phyloP scores from a whole-genome alignment of 2,329 filamentous ascomycete species.

The Curvularia sp. region DNA sequence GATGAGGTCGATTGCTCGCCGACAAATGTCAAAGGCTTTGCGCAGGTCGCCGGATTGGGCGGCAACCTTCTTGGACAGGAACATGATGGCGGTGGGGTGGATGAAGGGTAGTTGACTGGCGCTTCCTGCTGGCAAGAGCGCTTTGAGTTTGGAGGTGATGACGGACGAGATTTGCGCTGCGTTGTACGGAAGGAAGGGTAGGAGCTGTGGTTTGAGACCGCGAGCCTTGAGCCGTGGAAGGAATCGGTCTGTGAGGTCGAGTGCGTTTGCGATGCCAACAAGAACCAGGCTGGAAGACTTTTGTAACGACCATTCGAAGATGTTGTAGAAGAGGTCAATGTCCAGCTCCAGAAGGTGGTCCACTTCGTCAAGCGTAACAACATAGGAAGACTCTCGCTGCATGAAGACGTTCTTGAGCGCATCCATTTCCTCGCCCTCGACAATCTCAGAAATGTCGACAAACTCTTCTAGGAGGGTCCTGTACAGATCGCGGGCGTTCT shows the following conservation, averaged over 20 bases:
- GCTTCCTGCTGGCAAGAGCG: conserved; percentile 66
- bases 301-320: conserved; percentile 97
- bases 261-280: conserved; percentile 92
- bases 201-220: conserved; percentile 85
- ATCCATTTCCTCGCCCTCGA: conserved; percentile 71
- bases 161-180: conserved; percentile 86
- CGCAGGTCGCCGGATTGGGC: conserved; percentile 93
- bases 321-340: conserved; percentile 83
- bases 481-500: conserved; percentile 85
- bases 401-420: conserved; percentile 75
- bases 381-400: conserved; percentile 66
- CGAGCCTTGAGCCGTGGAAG: conserved; percentile 91
- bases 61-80: conserved; percentile 93
- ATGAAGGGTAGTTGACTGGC: conserved; percentile 80
- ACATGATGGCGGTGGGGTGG: conserved; percentile 89
- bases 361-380: conserved; percentile 94
- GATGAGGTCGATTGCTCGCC: conserved; percentile 85
- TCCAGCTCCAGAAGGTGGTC: conserved; percentile 92
- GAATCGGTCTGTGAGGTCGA: conserved; percentile 94
- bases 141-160: conserved; percentile 81
- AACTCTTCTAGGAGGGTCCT: conserved; percentile 76
- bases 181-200: conserved; percentile 93
- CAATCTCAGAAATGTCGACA: conserved; percentile 64
- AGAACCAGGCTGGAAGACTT: conserved; percentile 80
- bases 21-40: conserved; percentile 94